phyloP scores from a whole-genome alignment of 2,329 filamentous ascomycete genomes.

The Tricladium varicosporioides region DNA sequence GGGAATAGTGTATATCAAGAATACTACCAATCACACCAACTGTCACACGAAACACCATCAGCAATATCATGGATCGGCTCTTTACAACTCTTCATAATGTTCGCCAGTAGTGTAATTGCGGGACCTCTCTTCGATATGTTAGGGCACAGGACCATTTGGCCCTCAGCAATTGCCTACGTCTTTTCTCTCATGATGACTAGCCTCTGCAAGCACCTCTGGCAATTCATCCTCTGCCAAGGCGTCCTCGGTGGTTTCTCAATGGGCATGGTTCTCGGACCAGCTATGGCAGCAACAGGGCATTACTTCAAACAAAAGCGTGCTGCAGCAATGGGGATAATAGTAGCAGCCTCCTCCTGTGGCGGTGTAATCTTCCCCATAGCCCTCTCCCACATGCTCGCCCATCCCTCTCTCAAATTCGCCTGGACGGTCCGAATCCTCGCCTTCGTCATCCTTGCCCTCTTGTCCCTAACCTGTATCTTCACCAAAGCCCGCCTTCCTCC shows the following conservation, averaged over 20 bases:
- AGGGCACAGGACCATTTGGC: conserved; percentile 51
- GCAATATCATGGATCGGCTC: conserved; percentile 60
- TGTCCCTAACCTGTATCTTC: conserved; percentile 47
- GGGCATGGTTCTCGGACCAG: conserved; percentile 41
- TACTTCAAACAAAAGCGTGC: conserved; percentile 49
- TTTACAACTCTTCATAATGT: conserved; percentile 52
- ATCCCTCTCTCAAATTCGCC: conserved; percentile 30
- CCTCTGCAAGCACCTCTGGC: conserved; percentile 35
- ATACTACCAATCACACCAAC: conserved; percentile 40
- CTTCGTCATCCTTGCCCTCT: conserved; percentile 45
- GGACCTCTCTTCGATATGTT: conserved; percentile 62
- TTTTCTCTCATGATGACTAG: conserved; percentile 37
- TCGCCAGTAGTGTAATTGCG: conserved; percentile 47
- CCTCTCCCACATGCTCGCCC: conserved; percentile 48
- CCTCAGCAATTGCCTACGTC: conserved; percentile 20
- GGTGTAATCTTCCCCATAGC: conserved; percentile 61
- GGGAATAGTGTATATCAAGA: conserved; percentile 30
- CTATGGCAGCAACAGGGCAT: conserved; percentile 39
- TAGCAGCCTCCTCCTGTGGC: conserved; percentile 46
- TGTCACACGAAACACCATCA: conserved; percentile 35
- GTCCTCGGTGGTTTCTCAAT: conserved; percentile 35
- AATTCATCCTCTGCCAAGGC: conserved; percentile 37
- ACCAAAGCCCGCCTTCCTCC: conserved; percentile 48
- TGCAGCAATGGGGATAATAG: conserved; percentile 46
- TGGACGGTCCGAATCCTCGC: conserved; percentile 30